phyloP scores from a whole-genome alignment of 441 rosid species.

The Mallotus repandus region DNA sequence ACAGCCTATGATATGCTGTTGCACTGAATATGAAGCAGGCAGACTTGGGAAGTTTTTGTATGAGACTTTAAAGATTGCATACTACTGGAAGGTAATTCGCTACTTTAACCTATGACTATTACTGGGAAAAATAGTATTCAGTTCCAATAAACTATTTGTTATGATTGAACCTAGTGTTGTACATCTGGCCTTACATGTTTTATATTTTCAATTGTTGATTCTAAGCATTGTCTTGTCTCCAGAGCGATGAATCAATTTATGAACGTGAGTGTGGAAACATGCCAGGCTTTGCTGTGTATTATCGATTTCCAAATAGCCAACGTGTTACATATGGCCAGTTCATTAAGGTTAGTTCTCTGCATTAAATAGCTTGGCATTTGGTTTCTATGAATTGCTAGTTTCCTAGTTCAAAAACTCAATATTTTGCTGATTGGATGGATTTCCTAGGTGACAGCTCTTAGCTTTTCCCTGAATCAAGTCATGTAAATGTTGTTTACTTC shows the following conservation, averaged over 20 bases:
- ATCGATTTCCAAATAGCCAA: slow-evolving; percentile 96
- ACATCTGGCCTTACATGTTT: neutral
- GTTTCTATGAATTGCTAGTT: neutral
- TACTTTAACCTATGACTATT: neutral
- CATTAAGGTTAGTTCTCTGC: slow-evolving; percentile 73
- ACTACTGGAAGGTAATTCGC: slow-evolving; percentile 91
- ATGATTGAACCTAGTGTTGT: neutral
- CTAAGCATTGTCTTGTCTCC: slow-evolving; percentile 28
- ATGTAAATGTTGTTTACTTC: neutral
- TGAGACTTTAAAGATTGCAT: slow-evolving; percentile 97
- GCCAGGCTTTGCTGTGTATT: slow-evolving; percentile 99
- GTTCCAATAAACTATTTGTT: neutral
- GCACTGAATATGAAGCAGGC: slow-evolving; percentile 99
- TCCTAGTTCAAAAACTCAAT: neutral
- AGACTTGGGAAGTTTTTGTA: slow-evolving; percentile 94
- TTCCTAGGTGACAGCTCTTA: neutral
- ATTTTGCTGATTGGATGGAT: neutral
- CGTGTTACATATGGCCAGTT: slow-evolving; percentile 99
- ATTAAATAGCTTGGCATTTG: neutral
- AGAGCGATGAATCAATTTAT: slow-evolving; percentile 95
- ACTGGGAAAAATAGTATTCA: neutral
- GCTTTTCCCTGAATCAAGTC: neutral
- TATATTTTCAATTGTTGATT: slow-evolving; percentile 18
- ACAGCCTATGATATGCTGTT: slow-evolving; percentile 99
- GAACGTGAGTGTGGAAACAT: slow-evolving; percentile 98